These are phyloP conservation scores for Arthroderma sp. DNA, from an alignment of 2,329 filamentous ascomycete species.

Conservation along the genomic window DNA sequence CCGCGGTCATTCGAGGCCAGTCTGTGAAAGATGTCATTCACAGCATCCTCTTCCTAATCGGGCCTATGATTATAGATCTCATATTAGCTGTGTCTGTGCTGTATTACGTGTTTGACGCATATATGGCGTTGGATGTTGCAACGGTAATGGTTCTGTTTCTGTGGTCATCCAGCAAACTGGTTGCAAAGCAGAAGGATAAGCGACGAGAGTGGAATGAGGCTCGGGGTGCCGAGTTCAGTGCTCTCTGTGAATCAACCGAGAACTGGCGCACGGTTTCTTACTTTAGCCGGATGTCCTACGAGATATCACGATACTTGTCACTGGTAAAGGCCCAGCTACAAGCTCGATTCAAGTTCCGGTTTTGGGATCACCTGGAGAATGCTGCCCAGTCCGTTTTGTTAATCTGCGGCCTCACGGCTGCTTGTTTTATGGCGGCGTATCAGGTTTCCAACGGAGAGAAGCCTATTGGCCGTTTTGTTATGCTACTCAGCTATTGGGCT, in stretches of 20 bases:
- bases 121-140: conserved; percentile 43
- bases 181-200: conserved; percentile 30
- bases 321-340: conserved; percentile 30
- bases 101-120: conserved; percentile 50
- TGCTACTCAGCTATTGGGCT: conserved; percentile 54
- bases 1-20: conserved; percentile 52
- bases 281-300: conserved; percentile 47
- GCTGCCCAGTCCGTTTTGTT: conserved; percentile 38
- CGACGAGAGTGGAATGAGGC: conserved; percentile 31
- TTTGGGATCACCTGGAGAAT: conserved; percentile 24
- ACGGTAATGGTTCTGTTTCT: conserved; percentile 41
- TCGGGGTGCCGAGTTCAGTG: conserved; percentile 39
- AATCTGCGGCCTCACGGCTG: conserved; percentile 38
- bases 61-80: conserved; percentile 52
- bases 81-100: conserved; percentile 49
- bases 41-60: conserved; percentile 46
- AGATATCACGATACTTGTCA: conserved; percentile 38
- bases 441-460: conserved; percentile 40
- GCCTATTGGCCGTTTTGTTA: conserved; percentile 51
- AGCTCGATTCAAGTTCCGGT: conserved; percentile 26
- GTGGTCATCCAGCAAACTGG: conserved; percentile 35
- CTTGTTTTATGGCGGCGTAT: conserved; percentile 42
- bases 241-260: conserved; percentile 46
- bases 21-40: conserved; percentile 50
- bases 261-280: conserved; percentile 49